Conservation (phyloP, 768 basidiomycete genomes). For the Mycena albidolilacea region DNA sequence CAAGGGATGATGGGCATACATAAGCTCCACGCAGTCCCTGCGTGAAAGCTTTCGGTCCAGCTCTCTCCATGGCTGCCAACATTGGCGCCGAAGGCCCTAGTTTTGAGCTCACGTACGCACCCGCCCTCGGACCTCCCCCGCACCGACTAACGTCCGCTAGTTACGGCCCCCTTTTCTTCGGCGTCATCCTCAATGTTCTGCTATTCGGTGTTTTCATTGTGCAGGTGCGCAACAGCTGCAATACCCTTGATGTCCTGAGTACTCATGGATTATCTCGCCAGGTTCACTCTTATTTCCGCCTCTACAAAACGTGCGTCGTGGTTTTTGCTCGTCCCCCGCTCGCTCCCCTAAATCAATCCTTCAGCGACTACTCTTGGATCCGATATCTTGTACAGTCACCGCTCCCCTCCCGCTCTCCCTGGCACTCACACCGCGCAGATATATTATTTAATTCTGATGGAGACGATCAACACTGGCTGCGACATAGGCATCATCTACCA, state of each 20-base stretch:
- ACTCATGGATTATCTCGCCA: background rate
- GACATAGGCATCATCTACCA: conserved; percentile 36
- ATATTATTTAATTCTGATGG: conserved; percentile 36
- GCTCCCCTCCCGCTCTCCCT: background rate
- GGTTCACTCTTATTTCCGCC: conserved; percentile 37
- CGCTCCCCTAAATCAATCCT: background rate
- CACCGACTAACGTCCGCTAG: conserved; percentile 3
- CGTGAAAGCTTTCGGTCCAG: background rate
- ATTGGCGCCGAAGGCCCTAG: background rate
- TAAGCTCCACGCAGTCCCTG: background rate
- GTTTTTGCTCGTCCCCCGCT: background rate
- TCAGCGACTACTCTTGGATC: conserved; percentile 27
- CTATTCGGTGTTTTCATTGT: conserved; percentile 36
- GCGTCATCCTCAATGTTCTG: conserved; percentile 37
- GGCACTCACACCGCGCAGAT: conserved; percentile 13
- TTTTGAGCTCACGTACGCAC: conserved; percentile 28
- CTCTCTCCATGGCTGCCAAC: background rate
- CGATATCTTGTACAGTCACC: conserved; percentile 17
- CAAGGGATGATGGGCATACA: conserved; percentile 15
- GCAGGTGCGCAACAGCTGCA: conserved; percentile 17
- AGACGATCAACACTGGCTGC: conserved; percentile 34
- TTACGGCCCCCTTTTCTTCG: conserved; percentile 36
- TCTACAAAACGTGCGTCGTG: conserved; percentile 36
- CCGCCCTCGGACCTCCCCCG: background rate
- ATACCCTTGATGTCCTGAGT: too few relatives aligned